These are phyloP conservation scores for Phoma sp. DNA, from an alignment of 2,329 filamentous ascomycete species.

Conservation along the genomic window DNA sequence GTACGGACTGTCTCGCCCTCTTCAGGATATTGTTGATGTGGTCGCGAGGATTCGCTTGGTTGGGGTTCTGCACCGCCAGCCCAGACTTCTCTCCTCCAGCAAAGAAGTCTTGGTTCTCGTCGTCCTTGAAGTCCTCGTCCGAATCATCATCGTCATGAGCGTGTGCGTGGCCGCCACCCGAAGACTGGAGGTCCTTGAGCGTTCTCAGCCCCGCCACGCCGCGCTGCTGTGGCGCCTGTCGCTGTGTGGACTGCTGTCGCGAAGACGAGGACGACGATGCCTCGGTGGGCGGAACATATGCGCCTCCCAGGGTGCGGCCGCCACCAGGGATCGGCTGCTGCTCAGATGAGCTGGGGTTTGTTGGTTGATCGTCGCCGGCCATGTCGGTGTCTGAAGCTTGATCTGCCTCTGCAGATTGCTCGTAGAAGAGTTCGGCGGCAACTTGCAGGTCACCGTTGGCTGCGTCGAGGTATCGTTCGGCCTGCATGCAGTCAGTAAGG, in stretches of 20 bases:
- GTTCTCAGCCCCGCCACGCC: conserved; percentile 47
- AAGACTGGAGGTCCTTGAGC: conserved; percentile 52
- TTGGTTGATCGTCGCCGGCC: conserved; percentile 40
- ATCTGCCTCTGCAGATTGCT: conserved; percentile 36
- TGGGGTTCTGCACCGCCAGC: conserved; percentile 70
- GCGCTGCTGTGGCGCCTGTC: conserved; percentile 37
- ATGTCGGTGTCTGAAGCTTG: conserved; percentile 43
- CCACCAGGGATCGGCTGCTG: conserved; percentile 36
- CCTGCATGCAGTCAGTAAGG: conserved; percentile 45
- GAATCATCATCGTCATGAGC: conserved; percentile 61
- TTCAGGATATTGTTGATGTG: conserved; percentile 59
- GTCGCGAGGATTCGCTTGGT: conserved; percentile 56
- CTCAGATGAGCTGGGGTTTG: conserved; percentile 11
- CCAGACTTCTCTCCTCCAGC: conserved; percentile 86
- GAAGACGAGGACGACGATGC: conserved; percentile 36
- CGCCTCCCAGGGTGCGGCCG: conserved; percentile 46
- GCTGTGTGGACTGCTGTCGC: conserved; percentile 27
- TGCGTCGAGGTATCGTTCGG: conserved; percentile 51
- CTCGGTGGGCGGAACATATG: conserved; percentile 39
- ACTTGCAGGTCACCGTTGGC: conserved; percentile 55
- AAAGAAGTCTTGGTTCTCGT: conserved; percentile 72
- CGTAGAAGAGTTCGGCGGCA: conserved; percentile 54
- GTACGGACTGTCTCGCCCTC: conserved; percentile 52
- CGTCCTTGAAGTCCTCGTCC: conserved; percentile 66
- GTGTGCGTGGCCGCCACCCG: conserved; percentile 51